Evolutionary conservation across 176 grass and related monocot genomes (phyloP), one percentile per base, ranked within the genome.

Genomic region (Rhynchospora pubera): DNA sequence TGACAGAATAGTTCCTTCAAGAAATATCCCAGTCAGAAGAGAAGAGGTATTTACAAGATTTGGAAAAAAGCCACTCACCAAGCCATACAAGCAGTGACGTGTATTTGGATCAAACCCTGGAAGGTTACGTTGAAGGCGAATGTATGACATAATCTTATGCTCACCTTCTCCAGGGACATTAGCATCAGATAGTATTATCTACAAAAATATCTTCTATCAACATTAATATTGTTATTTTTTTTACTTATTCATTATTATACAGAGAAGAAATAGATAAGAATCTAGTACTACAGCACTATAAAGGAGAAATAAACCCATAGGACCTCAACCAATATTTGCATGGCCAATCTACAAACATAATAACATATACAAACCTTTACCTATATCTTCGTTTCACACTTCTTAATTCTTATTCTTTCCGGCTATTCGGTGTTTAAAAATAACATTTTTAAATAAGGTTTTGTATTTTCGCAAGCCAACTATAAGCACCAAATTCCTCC

Each of bases 101-200:
- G 93, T 99, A 79, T 99, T 92, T 12, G 95, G 95, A 53, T 99
- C 87, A 68, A 99, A 99, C 19, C 96, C 96, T 59, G 91, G 90
- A 88, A 99, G 84, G 79, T 90, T 93, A 23, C 92, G 85, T 79
- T 95, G 96, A 65, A 95, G 65, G 3, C 96, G 91, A 48, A 99
- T 95, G 82, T 99, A 99, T 65, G 96, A 94, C 92, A 99, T 99
- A 68, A 99, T 86, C 87, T 99, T 95, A 68, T 99, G 92, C 71
- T 95, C 92, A 26, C 96, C 92, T 86, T 99, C 96, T 56, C 96
- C 92, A 88, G 92, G 96, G 45, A 99, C 96, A 84, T 99, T 99
- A 4, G 92, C 93, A 87, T 99, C 96, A n/a, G 96, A 99, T 80
- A 99, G 74, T 53, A 99, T 85, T 80, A 99, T 91, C 96, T 99